Evolutionary conservation across 768 basidiomycete species (phyloP).

Genomic region (Holtermannia corniformis): DNA sequence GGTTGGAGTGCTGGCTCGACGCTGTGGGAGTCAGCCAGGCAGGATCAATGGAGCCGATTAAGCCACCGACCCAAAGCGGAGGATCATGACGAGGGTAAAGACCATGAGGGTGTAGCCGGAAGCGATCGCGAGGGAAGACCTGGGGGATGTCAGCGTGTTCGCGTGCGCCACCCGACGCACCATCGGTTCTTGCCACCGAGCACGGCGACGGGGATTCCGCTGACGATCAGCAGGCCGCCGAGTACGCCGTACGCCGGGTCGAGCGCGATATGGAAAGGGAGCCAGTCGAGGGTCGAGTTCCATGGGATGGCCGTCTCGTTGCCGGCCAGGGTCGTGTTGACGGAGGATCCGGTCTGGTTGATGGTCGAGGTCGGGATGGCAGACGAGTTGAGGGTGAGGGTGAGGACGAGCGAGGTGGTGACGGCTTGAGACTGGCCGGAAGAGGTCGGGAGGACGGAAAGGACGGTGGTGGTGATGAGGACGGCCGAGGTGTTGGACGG

Average conservation of each 20-base stretch:
- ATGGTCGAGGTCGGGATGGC: conserved; percentile 13
- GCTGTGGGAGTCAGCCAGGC: conserved; percentile 46
- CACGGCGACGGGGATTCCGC: conserved; percentile 79
- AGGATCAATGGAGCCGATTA: background rate
- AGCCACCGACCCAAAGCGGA: conserved; percentile 34
- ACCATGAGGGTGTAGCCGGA: conserved; percentile 83
- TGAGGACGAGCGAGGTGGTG: conserved; percentile 36
- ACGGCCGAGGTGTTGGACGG: background rate
- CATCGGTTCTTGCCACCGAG: conserved; percentile 95
- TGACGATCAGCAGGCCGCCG: conserved; percentile 77
- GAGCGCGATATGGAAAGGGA: conserved; percentile 55
- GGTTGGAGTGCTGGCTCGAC: conserved; percentile 57
- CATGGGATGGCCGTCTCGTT: conserved; percentile 22
- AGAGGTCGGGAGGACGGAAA: conserved; percentile 46
- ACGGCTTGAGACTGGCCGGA: conserved; percentile 38
- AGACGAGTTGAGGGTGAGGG: conserved; percentile 26
- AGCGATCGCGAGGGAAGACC: conserved; percentile 88
- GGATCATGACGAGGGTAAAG: conserved; percentile 73
- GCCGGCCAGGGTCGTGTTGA: conserved; percentile 8
- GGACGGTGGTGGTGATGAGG: conserved; percentile 43
- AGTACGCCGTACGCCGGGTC: conserved; percentile 85
- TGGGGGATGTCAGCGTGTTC: conserved; percentile 34
- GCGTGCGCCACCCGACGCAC: conserved; percentile 46
- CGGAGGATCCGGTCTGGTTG: conserved; percentile 4
- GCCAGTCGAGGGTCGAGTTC: conserved; percentile 29